Evolutionary conservation across 2,329 filamentous ascomycete species (phyloP).

Genomic region (Orbilia oligospora): DNA sequence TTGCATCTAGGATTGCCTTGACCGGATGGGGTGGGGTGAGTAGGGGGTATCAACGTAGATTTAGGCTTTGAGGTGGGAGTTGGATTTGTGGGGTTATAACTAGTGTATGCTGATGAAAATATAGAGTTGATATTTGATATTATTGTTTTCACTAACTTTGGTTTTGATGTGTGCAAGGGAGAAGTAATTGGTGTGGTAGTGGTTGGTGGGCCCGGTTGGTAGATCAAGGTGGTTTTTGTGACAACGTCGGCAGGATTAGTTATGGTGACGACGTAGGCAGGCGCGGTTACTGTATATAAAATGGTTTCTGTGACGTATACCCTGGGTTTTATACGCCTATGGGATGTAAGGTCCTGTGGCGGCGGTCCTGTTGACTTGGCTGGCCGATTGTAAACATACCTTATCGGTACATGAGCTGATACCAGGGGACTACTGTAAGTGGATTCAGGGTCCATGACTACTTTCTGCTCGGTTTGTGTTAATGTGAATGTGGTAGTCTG

Average conservation of each 20-base stretch:
- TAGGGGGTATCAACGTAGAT: neutral
- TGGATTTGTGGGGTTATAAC: neutral
- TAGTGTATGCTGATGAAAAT: no score
- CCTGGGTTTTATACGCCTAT: neutral
- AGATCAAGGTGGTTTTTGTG: neutral
- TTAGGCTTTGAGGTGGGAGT: neutral
- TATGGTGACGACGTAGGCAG: neutral
- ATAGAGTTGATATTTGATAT: no score
- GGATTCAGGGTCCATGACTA: neutral
- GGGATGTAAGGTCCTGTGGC: neutral
- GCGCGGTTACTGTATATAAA: neutral
- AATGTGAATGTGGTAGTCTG: neutral
- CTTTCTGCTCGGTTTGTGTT: neutral
- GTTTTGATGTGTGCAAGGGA: no score
- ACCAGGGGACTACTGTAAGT: neutral
- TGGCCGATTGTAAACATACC: neutral
- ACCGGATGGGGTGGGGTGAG: neutral
- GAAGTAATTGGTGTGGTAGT: neutral
- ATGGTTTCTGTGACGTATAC: neutral
- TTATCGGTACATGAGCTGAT: neutral
- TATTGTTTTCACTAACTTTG: no score
- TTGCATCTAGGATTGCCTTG: slow-evolving; percentile 16
- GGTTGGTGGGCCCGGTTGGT: neutral
- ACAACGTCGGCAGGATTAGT: neutral
- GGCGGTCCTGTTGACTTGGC: neutral